Evolutionary conservation across 2,329 filamentous ascomycete species (phyloP).

Genomic region (Fusarium pilosicola): DNA sequence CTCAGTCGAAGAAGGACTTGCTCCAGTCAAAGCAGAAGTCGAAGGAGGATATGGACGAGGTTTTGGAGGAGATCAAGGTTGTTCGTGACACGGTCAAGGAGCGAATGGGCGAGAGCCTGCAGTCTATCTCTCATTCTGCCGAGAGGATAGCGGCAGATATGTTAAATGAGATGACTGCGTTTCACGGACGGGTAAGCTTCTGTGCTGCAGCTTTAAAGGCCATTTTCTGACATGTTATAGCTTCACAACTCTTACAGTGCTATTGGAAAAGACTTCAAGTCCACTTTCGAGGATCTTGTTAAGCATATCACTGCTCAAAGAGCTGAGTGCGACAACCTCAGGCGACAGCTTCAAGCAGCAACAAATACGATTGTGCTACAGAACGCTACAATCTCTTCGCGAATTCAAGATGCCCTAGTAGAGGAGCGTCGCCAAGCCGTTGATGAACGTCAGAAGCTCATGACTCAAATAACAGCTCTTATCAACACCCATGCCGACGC

Average conservation of each 20-base stretch:
- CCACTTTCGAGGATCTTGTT: conserved; percentile 82
- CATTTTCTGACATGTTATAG: conserved; percentile 50
- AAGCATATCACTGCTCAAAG: conserved; percentile 80
- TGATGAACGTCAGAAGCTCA: conserved; percentile 76
- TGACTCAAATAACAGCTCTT: conserved; percentile 80
- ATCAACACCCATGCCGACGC: conserved; percentile 77
- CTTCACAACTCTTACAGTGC: conserved; percentile 86
- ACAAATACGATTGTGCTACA: conserved; percentile 74
- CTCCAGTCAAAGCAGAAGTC: conserved; percentile 74
- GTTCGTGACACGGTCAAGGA: conserved; percentile 88
- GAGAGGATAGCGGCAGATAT: conserved; percentile 92
- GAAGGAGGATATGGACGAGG: conserved; percentile 87
- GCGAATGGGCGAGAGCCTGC: conserved; percentile 84
- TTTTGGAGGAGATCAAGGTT: conserved; percentile 91
- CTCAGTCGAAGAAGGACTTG: conserved; percentile 73
- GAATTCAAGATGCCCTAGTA: conserved; percentile 75
- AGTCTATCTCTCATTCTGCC: conserved; percentile 83
- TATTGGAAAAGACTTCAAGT: conserved; percentile 86
- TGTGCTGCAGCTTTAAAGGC: too few species aligned
- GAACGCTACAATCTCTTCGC: conserved; percentile 72
- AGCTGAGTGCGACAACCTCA: conserved; percentile 77
- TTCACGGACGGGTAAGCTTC: conserved; percentile 72
- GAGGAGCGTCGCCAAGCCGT: conserved; percentile 80
- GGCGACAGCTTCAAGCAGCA: conserved; percentile 76
- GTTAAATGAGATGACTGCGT: conserved; percentile 82